These are phyloP conservation scores for Verbena officinalis DNA, from an alignment of 257 asterid species.

Conservation along the genomic window DNA sequence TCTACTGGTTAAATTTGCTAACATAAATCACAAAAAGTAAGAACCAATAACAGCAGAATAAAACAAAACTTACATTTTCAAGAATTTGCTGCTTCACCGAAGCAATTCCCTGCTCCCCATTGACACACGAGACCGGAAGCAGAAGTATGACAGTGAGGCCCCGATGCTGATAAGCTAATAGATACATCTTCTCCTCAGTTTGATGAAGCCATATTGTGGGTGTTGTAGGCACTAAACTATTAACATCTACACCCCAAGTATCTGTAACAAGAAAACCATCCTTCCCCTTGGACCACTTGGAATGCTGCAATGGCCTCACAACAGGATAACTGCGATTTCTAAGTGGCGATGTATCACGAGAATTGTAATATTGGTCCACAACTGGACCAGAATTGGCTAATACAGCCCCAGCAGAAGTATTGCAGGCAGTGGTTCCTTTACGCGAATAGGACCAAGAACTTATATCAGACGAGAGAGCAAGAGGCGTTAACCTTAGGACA, in stretches of 20 bases:
- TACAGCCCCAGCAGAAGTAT: slow-evolving; percentile 53
- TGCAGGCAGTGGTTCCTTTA: slow-evolving; percentile 54
- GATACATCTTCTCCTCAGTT: slow-evolving; percentile 81
- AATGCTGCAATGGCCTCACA: slow-evolving; percentile 87
- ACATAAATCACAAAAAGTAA: slow-evolving; percentile 21
- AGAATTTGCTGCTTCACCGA: slow-evolving; percentile 76
- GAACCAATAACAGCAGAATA: slow-evolving; percentile 15
- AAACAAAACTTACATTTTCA: slow-evolving; percentile 64
- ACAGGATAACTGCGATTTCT: slow-evolving; percentile 63
- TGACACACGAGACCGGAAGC: slow-evolving; percentile 74
- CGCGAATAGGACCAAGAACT: slow-evolving; percentile 75
- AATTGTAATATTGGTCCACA: slow-evolving; percentile 51
- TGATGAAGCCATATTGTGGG: slow-evolving; percentile 80
- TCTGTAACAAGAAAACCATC: slow-evolving; percentile 87
- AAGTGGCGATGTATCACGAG: slow-evolving; percentile 55
- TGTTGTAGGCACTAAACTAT: slow-evolving; percentile 48
- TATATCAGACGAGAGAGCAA: slow-evolving; percentile 67
- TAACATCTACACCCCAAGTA: slow-evolving; percentile 81
- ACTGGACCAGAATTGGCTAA: slow-evolving; percentile 45
- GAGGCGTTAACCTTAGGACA: slow-evolving; percentile 85
- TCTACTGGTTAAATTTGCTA: slow-evolving; percentile 3
- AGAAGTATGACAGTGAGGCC: slow-evolving; percentile 79
- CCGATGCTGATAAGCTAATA: slow-evolving; percentile 79
- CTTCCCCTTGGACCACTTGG: slow-evolving; percentile 88
- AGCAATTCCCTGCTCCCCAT: slow-evolving; percentile 82